Evolutionary conservation across 805 yeast genomes (phyloP).

Genomic region (Myxozyma sirexii): DNA sequence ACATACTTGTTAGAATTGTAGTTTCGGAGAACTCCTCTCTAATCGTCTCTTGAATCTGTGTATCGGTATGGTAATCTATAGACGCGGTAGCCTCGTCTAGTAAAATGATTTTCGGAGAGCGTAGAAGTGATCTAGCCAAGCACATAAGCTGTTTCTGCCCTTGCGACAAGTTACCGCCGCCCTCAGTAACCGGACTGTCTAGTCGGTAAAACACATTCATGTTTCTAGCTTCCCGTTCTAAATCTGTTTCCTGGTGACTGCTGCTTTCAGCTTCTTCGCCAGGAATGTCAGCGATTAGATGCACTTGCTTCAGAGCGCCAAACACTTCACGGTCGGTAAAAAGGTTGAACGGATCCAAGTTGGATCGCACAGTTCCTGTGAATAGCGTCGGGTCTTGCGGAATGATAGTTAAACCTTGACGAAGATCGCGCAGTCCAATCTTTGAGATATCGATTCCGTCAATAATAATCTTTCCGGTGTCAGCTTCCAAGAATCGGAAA

Average conservation of each 20-base stretch:
- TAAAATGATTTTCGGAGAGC: constrained; percentile 68
- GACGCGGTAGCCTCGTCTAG: constrained; percentile 77
- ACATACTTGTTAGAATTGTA: constrained; percentile 70
- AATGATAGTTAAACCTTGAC: constrained; percentile 67
- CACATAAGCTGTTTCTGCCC: constrained; percentile 88
- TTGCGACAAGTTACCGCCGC: constrained; percentile 78
- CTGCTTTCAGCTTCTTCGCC: constrained; percentile 37
- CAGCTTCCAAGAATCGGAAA: constrained; percentile 64
- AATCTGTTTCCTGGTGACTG: constrained; percentile 39
- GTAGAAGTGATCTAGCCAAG: constrained; percentile 75
- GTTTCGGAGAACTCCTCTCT: constrained; percentile 64
- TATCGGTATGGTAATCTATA: constrained; percentile 81
- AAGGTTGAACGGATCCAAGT: constrained; percentile 70
- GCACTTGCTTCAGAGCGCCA: constrained; percentile 54
- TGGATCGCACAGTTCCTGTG: constrained; percentile 68
- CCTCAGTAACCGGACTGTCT: constrained; percentile 54
- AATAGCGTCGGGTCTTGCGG: constrained; percentile 84
- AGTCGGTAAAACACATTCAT: constrained; percentile 31
- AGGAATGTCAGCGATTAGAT: constrained; percentile 23
- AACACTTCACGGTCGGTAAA: constrained; percentile 61
- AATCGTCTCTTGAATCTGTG: constrained; percentile 74
- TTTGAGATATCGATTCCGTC: constrained; percentile 67
- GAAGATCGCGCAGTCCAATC: constrained; percentile 63
- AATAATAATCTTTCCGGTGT: constrained; percentile 58
- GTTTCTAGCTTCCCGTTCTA: constrained; percentile 24